A percentile compares a stretch with the other conserved stretches of the same genome.
Conservation (phyloP, 108 stramenopile species). For the Parietichytrium sp. region DNA sequence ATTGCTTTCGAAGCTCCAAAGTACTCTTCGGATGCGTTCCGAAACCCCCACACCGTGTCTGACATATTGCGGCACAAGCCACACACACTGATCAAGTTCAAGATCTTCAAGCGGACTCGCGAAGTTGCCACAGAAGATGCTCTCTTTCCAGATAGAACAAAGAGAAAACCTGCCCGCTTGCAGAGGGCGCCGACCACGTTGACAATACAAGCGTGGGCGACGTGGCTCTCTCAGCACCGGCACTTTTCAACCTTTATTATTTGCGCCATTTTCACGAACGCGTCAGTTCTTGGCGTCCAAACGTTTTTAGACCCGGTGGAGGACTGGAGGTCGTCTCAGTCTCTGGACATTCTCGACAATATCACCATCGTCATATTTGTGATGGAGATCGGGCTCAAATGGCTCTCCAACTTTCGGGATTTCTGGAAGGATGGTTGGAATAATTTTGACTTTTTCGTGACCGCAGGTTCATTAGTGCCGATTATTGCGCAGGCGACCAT, state of each 20-base stretch:
- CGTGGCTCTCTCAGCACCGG: conserved; percentile 21
- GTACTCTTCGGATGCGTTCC: neutral
- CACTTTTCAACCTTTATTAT: conserved; percentile 32
- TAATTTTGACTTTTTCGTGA: conserved; percentile 17
- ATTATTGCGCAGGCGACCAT: conserved; percentile 7
- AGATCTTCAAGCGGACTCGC: conserved; percentile 14
- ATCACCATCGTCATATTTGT: conserved; percentile 21
- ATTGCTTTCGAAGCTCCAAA: conserved; percentile 12
- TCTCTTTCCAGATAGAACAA: neutral
- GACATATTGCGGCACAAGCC: conserved; percentile 27
- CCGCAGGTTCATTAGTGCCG: neutral
- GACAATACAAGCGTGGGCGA: conserved; percentile 3
- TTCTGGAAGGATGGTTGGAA: conserved; percentile 35
- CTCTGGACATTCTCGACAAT: conserved; percentile 12
- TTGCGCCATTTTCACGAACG: neutral
- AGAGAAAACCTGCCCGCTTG: neutral
- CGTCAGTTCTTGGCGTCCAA: neutral
- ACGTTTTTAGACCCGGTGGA: neutral
- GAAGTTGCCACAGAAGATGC: neutral
- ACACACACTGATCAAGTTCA: conserved; percentile 17
- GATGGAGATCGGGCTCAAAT: conserved; percentile 18
- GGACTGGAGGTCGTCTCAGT: neutral
- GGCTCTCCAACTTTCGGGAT: neutral
- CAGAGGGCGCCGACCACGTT: neutral
- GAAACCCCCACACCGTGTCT: neutral